Base-by-base conservation (phyloP, 2,329 filamentous ascomycete genomes). In the Davidsoniella virescens region DNA sequence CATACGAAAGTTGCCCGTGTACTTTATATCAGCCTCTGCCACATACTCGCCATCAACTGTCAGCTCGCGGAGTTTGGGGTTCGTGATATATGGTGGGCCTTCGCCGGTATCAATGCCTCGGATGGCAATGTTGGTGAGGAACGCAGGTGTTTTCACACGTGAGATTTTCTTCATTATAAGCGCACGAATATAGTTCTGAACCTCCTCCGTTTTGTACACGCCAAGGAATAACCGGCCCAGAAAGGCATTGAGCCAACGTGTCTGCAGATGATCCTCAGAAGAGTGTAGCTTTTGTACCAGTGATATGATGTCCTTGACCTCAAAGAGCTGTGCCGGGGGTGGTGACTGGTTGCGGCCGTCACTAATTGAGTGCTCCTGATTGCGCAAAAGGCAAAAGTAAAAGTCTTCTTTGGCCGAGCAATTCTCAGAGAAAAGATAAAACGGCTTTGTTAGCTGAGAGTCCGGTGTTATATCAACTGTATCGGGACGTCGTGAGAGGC, bases 371-470 rank as follows among this genome's bases (percentile, higher is more conserved):
- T 82, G 79, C 57, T 87, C 81, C 61, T 94, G 84, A 55, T 88
- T 93, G 58, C 81, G 80, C 38, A 98, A 70, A 57, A 98, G 70
- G 10, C 90, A 84, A 64, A 94, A 90, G 63, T 98, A 98, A 65
- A 98, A 96, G 62, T 98, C 92, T 64, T 98, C 92, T 64, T 98
- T 98, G 44, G 92, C 87, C 0, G 88, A 94, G 62, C 86, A 86
- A 59, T 93, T 94, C 57, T 96, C 87, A 0, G 86, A 93, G 64
- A 96, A 98, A 4, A 98, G 70, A 60, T 81, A 96, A 66, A 95
- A 96, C 0, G 92, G 87, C 57, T 85, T 88, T 5, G 85, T 80
- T 2, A 74, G 60, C 33, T 69, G 70, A 37, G 63, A 67, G 55
- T 80, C 77, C 3, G 75, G 72, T 2, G 71, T 67, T 25, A 71